Conservation (phyloP, 257 asterid genomes). For the Knoxia roxburghii region DNA sequence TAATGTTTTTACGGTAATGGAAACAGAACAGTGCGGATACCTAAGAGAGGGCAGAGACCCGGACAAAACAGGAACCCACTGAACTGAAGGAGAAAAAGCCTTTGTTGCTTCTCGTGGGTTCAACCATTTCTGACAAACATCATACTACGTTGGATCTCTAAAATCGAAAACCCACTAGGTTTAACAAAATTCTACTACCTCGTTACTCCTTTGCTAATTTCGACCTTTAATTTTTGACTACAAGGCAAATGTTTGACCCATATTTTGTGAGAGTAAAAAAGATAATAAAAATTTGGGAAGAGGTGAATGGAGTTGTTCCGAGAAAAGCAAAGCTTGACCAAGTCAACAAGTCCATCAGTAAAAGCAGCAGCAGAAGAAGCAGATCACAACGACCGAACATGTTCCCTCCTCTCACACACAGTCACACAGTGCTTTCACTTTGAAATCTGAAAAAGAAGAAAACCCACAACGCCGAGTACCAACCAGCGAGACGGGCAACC, state of each 20-base stretch:
- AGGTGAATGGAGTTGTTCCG: not conserved
- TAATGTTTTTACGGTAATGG: too few relatives aligned
- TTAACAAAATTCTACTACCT: too few relatives aligned
- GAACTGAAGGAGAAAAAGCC: too few relatives aligned
- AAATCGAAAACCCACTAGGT: too few relatives aligned
- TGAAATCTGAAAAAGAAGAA: slow-evolving; percentile 13
- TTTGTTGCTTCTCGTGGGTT: too few relatives aligned
- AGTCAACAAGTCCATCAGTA: slow-evolving; percentile 12
- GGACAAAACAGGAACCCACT: not conserved
- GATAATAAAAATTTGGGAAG: not conserved
- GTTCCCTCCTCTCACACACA: slow-evolving; percentile 1
- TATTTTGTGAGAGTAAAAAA: too few relatives aligned
- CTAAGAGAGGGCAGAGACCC: not conserved
- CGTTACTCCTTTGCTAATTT: too few relatives aligned
- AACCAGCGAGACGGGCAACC: slow-evolving; percentile 6
- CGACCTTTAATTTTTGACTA: too few relatives aligned
- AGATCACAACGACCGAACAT: slow-evolving; percentile 8
- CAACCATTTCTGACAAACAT: not conserved
- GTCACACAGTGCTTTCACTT: not conserved
- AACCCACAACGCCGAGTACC: not conserved
- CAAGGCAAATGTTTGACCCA: too few relatives aligned
- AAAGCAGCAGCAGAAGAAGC: slow-evolving; percentile 1
- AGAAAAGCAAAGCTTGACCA: slow-evolving; percentile 5
- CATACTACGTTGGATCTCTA: not conserved
- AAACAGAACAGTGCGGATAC: too few relatives aligned